phyloP scores from a whole-genome alignment of 805 yeast genomes.

The Maudiozyma serrabonitensis region DNA sequence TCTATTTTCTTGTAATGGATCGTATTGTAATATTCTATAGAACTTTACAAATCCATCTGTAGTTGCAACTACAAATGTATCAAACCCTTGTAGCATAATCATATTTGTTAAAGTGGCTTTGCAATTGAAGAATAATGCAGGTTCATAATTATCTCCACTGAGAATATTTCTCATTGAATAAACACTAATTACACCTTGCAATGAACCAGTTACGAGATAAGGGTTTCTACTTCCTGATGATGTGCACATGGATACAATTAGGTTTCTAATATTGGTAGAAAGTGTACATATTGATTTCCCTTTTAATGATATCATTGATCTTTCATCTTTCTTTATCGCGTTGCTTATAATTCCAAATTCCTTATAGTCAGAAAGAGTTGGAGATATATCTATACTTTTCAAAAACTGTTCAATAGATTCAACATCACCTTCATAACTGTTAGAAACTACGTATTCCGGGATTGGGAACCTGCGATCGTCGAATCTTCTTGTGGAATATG shows the following conservation, averaged over 20 bases:
- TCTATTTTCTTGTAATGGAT: constrained; percentile 7
- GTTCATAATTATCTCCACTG: constrained; percentile 44
- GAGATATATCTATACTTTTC: constrained; percentile 42
- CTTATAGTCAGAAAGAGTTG: constrained; percentile 46
- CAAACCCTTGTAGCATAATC: constrained; percentile 42
- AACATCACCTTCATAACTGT: constrained; percentile 61
- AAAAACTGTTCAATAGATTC: constrained; percentile 53
- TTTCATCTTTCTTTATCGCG: constrained; percentile 7
- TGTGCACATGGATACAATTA: constrained; percentile 44
- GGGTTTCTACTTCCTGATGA: constrained; percentile 48
- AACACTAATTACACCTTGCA: constrained; percentile 57
- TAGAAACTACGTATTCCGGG: constrained; percentile 32
- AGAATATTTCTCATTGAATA: constrained; percentile 72
- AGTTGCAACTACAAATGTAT: constrained; percentile 46
- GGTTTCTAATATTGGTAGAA: constrained; percentile 45
- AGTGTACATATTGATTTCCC: constrained; percentile 56
- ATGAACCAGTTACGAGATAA: constrained; percentile 70
- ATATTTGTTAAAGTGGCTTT: constrained; percentile 42
- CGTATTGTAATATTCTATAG: constrained; percentile 30
- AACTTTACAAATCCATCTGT: constrained; percentile 30
- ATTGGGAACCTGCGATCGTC: constrained; percentile 15
- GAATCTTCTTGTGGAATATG: not conserved
- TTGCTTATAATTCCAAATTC: constrained; percentile 48
- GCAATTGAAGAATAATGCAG: constrained; percentile 39
- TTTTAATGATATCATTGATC: constrained; percentile 12